Evolutionary conservation across 345 rosid genomes (phyloP).

Genomic region (Syzygium aromaticum): DNA sequence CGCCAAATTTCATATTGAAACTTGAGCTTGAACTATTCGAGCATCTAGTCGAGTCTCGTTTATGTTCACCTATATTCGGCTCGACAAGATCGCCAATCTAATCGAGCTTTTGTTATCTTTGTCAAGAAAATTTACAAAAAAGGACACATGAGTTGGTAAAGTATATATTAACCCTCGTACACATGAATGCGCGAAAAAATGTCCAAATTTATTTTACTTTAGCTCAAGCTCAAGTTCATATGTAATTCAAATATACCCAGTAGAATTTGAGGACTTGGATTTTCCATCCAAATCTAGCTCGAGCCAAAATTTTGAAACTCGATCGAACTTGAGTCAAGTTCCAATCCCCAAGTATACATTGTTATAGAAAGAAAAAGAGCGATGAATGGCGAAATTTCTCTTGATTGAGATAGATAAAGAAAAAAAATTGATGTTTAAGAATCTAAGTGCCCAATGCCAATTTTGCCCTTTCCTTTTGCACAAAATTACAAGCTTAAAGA

Average conservation of each 20-base stretch:
- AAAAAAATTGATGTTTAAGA: too few species aligned
- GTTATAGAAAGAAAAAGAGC: background rate
- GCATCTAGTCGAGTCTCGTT: background rate
- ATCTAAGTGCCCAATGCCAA: too few species aligned
- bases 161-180: background rate
- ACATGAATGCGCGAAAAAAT: background rate
- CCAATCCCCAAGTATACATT: background rate
- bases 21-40: background rate
- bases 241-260: background rate
- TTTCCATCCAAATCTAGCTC: background rate
- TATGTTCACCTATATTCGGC: too few species aligned
- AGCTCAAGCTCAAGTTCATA: background rate
- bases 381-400: background rate
- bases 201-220: background rate
- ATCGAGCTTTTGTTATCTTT: too few species aligned
- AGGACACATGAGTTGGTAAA: too few species aligned
- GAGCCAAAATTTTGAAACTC: background rate
- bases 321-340: fast-evolving
- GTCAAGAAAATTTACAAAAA: too few species aligned
- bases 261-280: background rate
- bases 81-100: too few species aligned
- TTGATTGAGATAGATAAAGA: too few species aligned
- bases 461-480: too few species aligned
- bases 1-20: background rate
- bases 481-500: too few species aligned